phyloP scores from a whole-genome alignment of 1,284 basidiomycete genomes.

The Trametes versicolor region DNA sequence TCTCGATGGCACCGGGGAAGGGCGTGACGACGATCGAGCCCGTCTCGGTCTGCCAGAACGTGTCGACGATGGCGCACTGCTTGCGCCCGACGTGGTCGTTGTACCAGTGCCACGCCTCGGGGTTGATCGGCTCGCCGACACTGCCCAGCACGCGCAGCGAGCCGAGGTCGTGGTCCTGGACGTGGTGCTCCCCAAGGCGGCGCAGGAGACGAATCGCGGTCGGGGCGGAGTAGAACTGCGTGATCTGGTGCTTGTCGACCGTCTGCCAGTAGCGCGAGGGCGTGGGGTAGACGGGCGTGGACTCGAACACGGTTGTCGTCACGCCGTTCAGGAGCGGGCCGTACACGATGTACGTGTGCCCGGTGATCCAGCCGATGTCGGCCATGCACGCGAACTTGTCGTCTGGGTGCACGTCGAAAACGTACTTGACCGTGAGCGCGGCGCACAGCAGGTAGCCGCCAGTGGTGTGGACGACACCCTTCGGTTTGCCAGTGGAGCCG shows the following conservation, averaged over 20 bases:
- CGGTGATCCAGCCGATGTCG: conserved; percentile 99
- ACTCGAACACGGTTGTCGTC: conserved; percentile 95
- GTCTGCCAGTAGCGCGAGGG: conserved; percentile 98
- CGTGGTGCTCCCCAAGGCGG: conserved; percentile 88
- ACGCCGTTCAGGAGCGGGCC: conserved; percentile 94
- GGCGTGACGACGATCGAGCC: conserved; percentile 96
- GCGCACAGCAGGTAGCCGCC: conserved; percentile 94
- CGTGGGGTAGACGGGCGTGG: conserved; percentile 96
- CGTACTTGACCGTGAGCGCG: conserved; percentile 93
- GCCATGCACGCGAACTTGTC: conserved; percentile 98
- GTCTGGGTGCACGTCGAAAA: conserved; percentile 95
- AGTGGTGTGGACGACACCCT: conserved; percentile 96
- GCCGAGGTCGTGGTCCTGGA: conserved; percentile 86
- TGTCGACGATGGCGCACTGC: conserved; percentile 96
- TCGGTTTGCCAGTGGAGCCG: conserved; percentile 96
- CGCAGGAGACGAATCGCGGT: conserved; percentile 95
- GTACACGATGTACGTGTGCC: conserved; percentile 98
- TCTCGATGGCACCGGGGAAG: conserved; percentile 94
- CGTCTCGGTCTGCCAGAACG: conserved; percentile 98
- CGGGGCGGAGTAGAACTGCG: conserved; percentile 94
- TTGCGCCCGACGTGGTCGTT: conserved; percentile 91
- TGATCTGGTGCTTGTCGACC: conserved; percentile 93
- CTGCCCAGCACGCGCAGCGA: conserved; percentile 89
- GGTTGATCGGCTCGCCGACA: conserved; percentile 99
- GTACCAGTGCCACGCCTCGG: conserved; percentile 99